Base-by-base conservation (phyloP, 2,329 filamentous ascomycete genomes). In the Acephala macrosclerotiorum region DNA sequence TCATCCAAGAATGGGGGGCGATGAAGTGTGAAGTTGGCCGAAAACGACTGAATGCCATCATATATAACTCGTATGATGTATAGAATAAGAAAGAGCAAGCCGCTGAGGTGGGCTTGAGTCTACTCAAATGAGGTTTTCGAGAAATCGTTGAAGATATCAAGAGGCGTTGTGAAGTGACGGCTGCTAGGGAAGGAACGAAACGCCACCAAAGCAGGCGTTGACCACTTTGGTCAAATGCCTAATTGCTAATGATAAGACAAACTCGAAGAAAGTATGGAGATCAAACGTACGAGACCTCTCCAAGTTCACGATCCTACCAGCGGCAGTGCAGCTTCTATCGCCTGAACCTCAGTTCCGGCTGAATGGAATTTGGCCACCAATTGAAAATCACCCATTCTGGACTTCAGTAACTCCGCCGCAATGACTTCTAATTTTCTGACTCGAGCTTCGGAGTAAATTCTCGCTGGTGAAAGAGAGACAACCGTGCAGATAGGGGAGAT, bases 1-100 rank as follows among this genome's bases (percentile, higher is more conserved):
- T 89, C 79, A 84, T 82, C 71, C 83, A 85, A 68, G 81, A 77
- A 40, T 80, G 70, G 0, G 85, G 84, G 1, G 84, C 83, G 5
- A 83, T 82, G 73, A 82, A 87, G 72, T 87, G 85, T 12, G 85
- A 77, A 2, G 70, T 67, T 45, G 68, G 68, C 14, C 69, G 69
- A 26, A 67, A 69, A 25, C 67, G 67, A 49, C 36, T 65, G 58
- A 71, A 71, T 20, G 57, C 49, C 65, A 66, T 66, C 5, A 16
- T 53, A 6, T 14, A 53, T 16, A 26, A 22, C 45, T 49, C 7
- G 7, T 25, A n/a, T 3, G 4, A 22, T 49, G 11, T 25, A n/a
- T n/a, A n/a, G n/a, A n/a, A n/a, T n/a, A n/a, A n/a, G n/a, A n/a
- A n/a, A n/a, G n/a, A n/a, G n/a, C n/a, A n/a, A n/a, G n/a, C n/a